Base-by-base conservation (phyloP, 2,329 filamentous ascomycete genomes). In the Phyllosticta citriasiana region DNA sequence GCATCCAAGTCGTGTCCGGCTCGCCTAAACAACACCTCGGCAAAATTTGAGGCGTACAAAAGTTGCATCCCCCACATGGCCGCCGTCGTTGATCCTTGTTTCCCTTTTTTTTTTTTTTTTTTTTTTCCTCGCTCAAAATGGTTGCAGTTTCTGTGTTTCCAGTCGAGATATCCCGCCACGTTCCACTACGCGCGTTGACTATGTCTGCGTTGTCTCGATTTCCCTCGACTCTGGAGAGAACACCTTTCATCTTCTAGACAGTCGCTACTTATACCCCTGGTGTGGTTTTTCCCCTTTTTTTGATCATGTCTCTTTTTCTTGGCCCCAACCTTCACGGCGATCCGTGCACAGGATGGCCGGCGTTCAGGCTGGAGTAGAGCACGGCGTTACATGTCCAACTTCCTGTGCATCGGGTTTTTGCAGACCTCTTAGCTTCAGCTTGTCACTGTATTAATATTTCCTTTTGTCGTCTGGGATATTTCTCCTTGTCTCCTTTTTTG, bases 201-300 rank as follows among this genome's bases (percentile, higher is more conserved):
- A 33, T 16, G 8, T 40, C 33, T 57, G 35, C 14, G 33, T 56
- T 35, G 9, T 54, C 8, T 60, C 27, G 25, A 55, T 26, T 27
- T 53, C 50, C 53, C 30, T 57, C 51, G 52, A 40, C 33, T 9
- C 33, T 53, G 57, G 61, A 63, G 57, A 60, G 58, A 57, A 27
- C 33, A 52, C 53, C 19, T 57, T 60, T 61, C 54, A 59, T 60
- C 58, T 63, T 65, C 61, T 64, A 63, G 58, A 64, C 64, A 57
- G 53, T 65, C 64, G 63, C 57, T 65, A 65, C 64, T 58, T 62
- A 64, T 65, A 65, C 63, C 64, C 64, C 61, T 62, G 53, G 59
- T 55, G 54, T 60, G 53, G 51, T 9, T 40, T 55, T 60, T 55
- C 30, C 57, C 30, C 57, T 26, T 60, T 22, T 33, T 30, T 30